Evolutionary conservation across 2,329 filamentous ascomycete genomes (phyloP).

Genomic region (Fusarium penzigii): DNA sequence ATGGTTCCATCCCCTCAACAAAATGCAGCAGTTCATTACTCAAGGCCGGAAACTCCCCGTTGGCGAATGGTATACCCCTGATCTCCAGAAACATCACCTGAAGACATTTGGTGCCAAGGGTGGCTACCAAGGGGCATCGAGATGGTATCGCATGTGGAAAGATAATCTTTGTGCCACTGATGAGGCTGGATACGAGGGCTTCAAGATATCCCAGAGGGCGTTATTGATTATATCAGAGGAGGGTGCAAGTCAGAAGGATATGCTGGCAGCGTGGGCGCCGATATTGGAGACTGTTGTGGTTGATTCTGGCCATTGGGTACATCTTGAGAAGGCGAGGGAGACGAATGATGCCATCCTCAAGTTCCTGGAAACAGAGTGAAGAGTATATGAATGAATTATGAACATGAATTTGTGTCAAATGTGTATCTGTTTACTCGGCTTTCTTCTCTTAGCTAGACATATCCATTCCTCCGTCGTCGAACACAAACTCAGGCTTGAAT

Average conservation of each 20-base stretch:
- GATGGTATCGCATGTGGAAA: slow-evolving; percentile 35
- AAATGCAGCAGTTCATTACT: slow-evolving; percentile 31
- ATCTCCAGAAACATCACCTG: slow-evolving; percentile 26
- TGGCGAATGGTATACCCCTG: slow-evolving; percentile 28
- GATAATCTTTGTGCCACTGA: slow-evolving; percentile 30
- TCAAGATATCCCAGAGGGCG: slow-evolving; percentile 17
- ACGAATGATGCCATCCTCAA: slow-evolving; percentile 26
- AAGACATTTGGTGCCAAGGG: slow-evolving; percentile 19
- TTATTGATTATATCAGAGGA: slow-evolving; percentile 25
- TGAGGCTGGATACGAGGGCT: slow-evolving; percentile 22
- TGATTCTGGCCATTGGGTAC: slow-evolving; percentile 37
- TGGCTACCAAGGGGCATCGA: slow-evolving; percentile 33
- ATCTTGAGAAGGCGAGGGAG: slow-evolving; percentile 30
- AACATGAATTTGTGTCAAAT: no score
- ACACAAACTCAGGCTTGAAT: no score
- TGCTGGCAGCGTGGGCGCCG: slow-evolving; percentile 28
- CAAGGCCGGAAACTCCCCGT: slow-evolving; percentile 20
- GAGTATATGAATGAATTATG: background rate
- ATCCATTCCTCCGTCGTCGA: no score
- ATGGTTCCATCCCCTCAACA: slow-evolving; percentile 30
- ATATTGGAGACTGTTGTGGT: slow-evolving; percentile 40
- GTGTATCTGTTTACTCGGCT: no score
- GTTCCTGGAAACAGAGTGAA: slow-evolving; percentile 10
- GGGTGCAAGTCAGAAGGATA: slow-evolving; percentile 21
- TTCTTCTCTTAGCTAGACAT: no score